Percentiles rank a stretch among this genome's conserved stretches.
These are phyloP conservation scores for Penicillium decumbens DNA, from an alignment of 2,329 filamentous ascomycete species.

Conservation along the genomic window DNA sequence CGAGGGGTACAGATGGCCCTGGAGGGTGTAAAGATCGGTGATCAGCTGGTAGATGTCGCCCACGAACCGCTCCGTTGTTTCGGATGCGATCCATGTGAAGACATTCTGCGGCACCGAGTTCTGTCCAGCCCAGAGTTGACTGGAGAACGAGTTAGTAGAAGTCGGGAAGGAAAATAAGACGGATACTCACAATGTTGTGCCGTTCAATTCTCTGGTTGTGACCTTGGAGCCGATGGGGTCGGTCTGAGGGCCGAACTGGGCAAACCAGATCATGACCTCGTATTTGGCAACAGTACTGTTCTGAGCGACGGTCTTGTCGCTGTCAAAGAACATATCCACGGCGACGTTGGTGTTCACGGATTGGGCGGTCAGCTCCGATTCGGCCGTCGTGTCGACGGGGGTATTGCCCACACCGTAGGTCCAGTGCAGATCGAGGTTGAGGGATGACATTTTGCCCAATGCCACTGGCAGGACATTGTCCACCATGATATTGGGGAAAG, in stretches of 20 bases:
- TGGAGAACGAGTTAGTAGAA: neutral
- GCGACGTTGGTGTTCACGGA: constrained; percentile 53
- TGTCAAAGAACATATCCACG: constrained; percentile 56
- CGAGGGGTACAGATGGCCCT: constrained; percentile 37
- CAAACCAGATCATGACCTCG: constrained; percentile 59
- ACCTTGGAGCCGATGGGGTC: constrained; percentile 46
- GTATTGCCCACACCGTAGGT: constrained; percentile 47
- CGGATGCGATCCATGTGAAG: constrained; percentile 47
- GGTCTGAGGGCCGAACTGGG: constrained; percentile 44
- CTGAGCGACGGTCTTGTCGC: constrained; percentile 38
- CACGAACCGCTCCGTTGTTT: constrained; percentile 40
- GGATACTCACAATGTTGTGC: constrained; percentile 26
- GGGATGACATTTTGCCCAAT: constrained; percentile 37
- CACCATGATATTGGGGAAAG: constrained; percentile 52
- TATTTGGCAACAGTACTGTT: constrained; percentile 40
- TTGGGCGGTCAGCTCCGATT: constrained; percentile 31
- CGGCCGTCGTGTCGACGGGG: constrained; percentile 35
- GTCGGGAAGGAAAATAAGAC: neutral
- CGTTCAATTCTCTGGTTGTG: constrained; percentile 41
- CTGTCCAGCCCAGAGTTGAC: constrained; percentile 14
- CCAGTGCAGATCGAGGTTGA: constrained; percentile 50
- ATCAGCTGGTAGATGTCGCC: constrained; percentile 49
- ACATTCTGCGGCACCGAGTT: constrained; percentile 46
- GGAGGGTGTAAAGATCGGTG: constrained; percentile 36
- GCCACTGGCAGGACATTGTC: constrained; percentile 45